These are phyloP conservation scores for Dendryphion nanum DNA, from an alignment of 2,329 filamentous ascomycete genomes.

Conservation along the genomic window DNA sequence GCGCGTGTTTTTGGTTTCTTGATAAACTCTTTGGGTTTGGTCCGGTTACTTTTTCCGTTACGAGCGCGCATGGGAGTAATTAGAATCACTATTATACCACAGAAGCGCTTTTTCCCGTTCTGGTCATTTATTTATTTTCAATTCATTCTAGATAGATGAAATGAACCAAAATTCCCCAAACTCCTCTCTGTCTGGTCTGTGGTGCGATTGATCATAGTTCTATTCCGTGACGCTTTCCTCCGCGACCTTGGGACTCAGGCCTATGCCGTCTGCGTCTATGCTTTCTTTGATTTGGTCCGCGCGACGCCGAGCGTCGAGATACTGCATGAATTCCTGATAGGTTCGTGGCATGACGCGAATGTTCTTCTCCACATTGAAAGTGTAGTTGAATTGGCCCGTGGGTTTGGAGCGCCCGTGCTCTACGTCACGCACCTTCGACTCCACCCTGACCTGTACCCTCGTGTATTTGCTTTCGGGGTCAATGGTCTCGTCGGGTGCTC, in stretches of 20 bases:
- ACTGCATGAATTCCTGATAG: slow-evolving; percentile 65
- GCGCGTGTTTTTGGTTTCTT: no score
- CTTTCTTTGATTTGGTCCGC: slow-evolving; percentile 49
- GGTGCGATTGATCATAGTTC: no score
- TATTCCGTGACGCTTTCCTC: slow-evolving; percentile 39
- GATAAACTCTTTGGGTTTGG: no score
- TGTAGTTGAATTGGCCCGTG: slow-evolving; percentile 76
- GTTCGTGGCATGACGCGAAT: slow-evolving; percentile 65
- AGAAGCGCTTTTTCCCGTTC: no score
- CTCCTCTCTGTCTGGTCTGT: no score
- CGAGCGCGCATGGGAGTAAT: no score
- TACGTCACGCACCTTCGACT: slow-evolving; percentile 70
- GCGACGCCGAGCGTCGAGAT: slow-evolving; percentile 59
- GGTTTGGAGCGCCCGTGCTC: slow-evolving; percentile 67
- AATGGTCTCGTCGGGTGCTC: slow-evolving; percentile 34
- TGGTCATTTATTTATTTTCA: no score
- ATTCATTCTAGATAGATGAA: no score
- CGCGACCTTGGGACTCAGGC: slow-evolving; percentile 27
- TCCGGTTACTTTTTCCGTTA: no score
- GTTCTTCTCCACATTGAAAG: slow-evolving; percentile 64
- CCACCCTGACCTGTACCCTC: slow-evolving; percentile 68
- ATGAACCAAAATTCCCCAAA: no score
- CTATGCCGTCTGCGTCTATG: slow-evolving; percentile 24
- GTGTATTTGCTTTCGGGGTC: slow-evolving; percentile 48
- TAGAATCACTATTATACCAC: no score